Percentiles rank a stretch among this genome's conserved stretches.
Conservation (phyloP, 805 yeast species). For the Starmerella gropengiesseri region DNA sequence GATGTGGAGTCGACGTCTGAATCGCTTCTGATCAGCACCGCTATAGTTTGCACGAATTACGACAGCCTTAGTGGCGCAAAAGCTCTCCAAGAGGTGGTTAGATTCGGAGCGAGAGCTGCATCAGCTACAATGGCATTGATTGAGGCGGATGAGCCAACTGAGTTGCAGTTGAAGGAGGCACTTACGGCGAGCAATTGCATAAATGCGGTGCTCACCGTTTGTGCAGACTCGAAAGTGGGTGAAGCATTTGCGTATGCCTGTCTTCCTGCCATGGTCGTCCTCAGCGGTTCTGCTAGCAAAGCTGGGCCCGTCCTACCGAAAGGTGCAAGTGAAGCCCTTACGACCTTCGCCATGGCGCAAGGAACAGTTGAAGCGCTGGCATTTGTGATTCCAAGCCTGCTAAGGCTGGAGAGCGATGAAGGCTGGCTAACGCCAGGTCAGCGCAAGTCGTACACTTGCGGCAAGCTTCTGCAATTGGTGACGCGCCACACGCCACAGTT, state of each 20-base stretch:
- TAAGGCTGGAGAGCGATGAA: neutral
- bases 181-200: conserved; percentile 49
- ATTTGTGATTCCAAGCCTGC: conserved; percentile 16
- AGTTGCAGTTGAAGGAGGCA: conserved; percentile 14
- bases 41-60: conserved; percentile 17
- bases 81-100: conserved; percentile 7
- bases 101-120: conserved; percentile 25
- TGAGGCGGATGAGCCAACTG: neutral
- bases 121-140: neutral
- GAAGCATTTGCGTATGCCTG: conserved; percentile 19
- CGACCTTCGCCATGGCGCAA: conserved; percentile 16
- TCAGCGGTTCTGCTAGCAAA: neutral
- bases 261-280: conserved; percentile 11
- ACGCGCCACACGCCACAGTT: conserved; percentile 26
- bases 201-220: conserved; percentile 39
- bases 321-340: conserved; percentile 13
- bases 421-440: neutral
- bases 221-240: conserved; percentile 11
- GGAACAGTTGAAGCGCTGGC: conserved; percentile 10
- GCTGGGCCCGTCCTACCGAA: neutral
- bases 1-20: conserved; percentile 10
- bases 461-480: conserved; percentile 28
- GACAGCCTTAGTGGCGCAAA: conserved; percentile 6
- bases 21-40: conserved; percentile 17
- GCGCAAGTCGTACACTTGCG: conserved; percentile 6